Percentiles rank a stretch among this genome's conserved stretches.
Conservation (phyloP, 1,284 basidiomycete genomes). For the Cryptococcus depauperatus region DNA sequence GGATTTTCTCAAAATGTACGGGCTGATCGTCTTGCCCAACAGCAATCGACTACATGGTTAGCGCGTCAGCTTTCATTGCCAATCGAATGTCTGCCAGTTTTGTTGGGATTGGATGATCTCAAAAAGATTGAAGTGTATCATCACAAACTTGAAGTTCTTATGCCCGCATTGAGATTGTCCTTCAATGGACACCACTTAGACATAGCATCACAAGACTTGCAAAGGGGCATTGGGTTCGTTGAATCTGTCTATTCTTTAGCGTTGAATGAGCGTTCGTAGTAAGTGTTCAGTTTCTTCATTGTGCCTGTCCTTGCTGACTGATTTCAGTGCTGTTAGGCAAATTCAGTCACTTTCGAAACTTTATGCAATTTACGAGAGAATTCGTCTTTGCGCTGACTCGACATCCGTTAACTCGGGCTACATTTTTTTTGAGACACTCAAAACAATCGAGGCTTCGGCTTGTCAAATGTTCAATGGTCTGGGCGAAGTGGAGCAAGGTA, state of each 20-base stretch:
- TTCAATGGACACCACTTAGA: slow-evolving; percentile 70
- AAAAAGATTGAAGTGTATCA: slow-evolving; percentile 58
- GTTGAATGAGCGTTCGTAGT: slow-evolving; percentile 49
- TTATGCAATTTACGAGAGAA: slow-evolving; percentile 5
- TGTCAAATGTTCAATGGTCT: slow-evolving; percentile 23
- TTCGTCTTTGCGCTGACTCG: slow-evolving; percentile 18
- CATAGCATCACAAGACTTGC: slow-evolving; percentile 73
- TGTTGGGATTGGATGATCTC: slow-evolving; percentile 16
- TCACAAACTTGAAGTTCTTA: slow-evolving; percentile 57
- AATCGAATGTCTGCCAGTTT: slow-evolving; percentile 13
- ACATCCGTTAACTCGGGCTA: slow-evolving; percentile 19
- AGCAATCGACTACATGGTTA: slow-evolving; percentile 60
- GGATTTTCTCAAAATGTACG: slow-evolving; percentile 69
- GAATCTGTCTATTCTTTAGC: slow-evolving; percentile 69
- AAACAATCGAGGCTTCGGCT: slow-evolving; percentile 15
- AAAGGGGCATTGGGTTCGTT: slow-evolving; percentile 66
- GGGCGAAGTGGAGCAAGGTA: slow-evolving; percentile 26
- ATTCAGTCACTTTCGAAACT: slow-evolving; percentile 8
- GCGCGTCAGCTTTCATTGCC: slow-evolving; percentile 46
- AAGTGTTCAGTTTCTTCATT: slow-evolving; percentile 16
- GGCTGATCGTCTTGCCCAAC: slow-evolving; percentile 59
- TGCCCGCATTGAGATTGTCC: slow-evolving; percentile 61
- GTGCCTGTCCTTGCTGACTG: background rate
- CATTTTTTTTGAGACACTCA: slow-evolving; percentile 11
- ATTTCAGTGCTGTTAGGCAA: slow-evolving; percentile 5